Conservation (phyloP, 176 grass and related monocot species). For the Avena insularis region DNA sequence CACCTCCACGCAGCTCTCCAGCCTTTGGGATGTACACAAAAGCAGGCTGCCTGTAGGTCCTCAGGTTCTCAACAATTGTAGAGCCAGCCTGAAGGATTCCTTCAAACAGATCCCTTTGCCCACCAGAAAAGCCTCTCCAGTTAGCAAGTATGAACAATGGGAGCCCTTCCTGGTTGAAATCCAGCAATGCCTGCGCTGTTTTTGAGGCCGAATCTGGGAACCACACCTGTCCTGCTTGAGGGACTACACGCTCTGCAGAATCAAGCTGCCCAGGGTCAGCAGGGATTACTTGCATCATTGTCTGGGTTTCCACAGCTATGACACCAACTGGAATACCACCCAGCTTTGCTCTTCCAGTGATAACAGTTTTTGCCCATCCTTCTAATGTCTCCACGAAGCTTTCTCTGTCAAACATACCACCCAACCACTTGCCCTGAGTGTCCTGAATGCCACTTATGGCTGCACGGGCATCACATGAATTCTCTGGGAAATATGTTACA, state of each 20-base stretch:
- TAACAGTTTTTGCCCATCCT: constrained; percentile 98
- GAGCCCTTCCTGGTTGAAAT: constrained; percentile 94
- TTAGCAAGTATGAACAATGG: constrained; percentile 97
- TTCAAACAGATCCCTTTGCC: constrained; percentile 98
- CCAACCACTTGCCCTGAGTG: constrained; percentile 73
- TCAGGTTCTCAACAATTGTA: constrained; percentile 93
- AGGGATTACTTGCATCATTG: constrained; percentile 93
- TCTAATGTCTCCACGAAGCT: constrained; percentile 95
- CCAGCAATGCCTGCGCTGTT: constrained; percentile 91
- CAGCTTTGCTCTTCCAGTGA: constrained; percentile 92
- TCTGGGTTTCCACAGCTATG: constrained; percentile 96
- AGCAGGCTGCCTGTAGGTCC: constrained; percentile 90
- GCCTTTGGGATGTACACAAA: constrained; percentile 97
- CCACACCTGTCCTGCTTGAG: constrained; percentile 98
- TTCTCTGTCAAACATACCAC: constrained; percentile 93
- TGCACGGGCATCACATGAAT: constrained; percentile 87
- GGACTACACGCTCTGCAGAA: constrained; percentile 88
- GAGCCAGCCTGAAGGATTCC: constrained; percentile 99
- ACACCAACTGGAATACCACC: constrained; percentile 96
- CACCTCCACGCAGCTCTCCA: constrained; percentile 91
- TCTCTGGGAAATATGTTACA: constrained; percentile 83
- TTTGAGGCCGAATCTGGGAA: constrained; percentile 96
- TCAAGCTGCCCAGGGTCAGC: constrained; percentile 97
- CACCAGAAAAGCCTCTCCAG: constrained; percentile 99
- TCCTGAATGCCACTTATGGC: constrained; percentile 82